Base-by-base conservation (phyloP, 108 stramenopile genomes). In the Epipyxis sp. region DNA sequence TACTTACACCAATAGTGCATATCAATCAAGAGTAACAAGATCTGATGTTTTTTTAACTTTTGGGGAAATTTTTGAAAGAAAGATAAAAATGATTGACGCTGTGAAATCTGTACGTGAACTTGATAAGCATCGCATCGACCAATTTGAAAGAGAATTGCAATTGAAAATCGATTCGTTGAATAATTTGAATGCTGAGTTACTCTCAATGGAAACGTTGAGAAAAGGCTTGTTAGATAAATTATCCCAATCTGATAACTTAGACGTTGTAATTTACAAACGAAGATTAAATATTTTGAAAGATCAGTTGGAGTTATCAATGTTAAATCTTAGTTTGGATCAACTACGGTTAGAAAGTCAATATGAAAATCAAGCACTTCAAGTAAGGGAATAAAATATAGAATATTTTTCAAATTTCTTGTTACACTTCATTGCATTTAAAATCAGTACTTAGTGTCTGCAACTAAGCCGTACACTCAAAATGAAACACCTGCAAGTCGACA, bases 111-210 rank as follows among this genome's bases (percentile, higher is more conserved):
- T 50, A 50, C 46, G 46, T 50, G 30, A 32, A 10, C 61, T 65
- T 37, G 34, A 65, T 65, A 16, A 32, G 6, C 30, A 29, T 6
- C 61, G 61, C 34, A 10, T 65, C 34, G 34, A 32, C 6, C 30
- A 3, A 65, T 65, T 65, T 65, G 61, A 65, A 65, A 13, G 3
- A 37, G 61, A 65, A 65, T 35, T 65, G 34, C 6, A 3, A 37
- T 6, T 10, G 27, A 29, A 37, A 29, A 32, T 65, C 6, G 13
- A 65, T 6, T 3, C 25, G 25, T 32, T 65, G 3, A 25, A 65
- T 37, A 3, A 29, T 10, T 32, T 25, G 6, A 32, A 65, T 32
- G 3, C 10, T 3, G 25, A 65, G 34, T 32, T 65, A 37, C 27
- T 32, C 20, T 16, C 35, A 37, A 65, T 25, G 34, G 34, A 32